Conservation (phyloP, 805 yeast genomes). For the Monosporozyma yasuniensis region DNA sequence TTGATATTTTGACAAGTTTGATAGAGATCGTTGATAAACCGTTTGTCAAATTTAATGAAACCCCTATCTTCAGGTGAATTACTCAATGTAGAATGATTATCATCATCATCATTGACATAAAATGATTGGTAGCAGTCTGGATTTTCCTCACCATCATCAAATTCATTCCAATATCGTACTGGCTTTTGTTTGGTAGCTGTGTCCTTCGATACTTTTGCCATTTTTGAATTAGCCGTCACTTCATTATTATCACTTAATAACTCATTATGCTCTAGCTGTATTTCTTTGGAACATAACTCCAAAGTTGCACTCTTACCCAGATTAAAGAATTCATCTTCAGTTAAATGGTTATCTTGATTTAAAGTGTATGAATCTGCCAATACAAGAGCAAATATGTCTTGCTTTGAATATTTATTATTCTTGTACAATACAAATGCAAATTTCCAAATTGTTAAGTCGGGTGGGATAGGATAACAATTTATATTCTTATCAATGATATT, state of each 20-base stretch:
- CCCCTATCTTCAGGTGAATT: constrained; percentile 13
- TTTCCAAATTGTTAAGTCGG: constrained; percentile 19
- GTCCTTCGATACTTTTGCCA: neutral
- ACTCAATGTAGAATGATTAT: constrained; percentile 2
- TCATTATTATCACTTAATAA: neutral
- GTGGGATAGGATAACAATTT: constrained; percentile 16
- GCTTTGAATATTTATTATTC: constrained; percentile 9
- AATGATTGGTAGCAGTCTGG: constrained; percentile 5
- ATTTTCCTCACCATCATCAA: constrained; percentile 25
- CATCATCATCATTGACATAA: constrained; percentile 8
- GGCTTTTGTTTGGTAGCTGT: neutral
- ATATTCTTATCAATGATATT: constrained; percentile 16
- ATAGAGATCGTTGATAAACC: constrained; percentile 18
- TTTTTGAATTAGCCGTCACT: neutral
- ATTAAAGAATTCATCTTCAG: constrained; percentile 18
- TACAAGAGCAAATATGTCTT: constrained; percentile 10
- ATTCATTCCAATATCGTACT: constrained; percentile 29
- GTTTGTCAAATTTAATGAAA: constrained; percentile 18
- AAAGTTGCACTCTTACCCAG: constrained; percentile 14
- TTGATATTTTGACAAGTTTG: constrained; percentile 13
- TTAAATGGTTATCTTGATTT: constrained; percentile 6
- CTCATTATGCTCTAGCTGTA: neutral
- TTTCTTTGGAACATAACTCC: constrained; percentile 3
- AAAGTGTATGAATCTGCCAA: constrained; percentile 14
- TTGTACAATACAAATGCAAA: constrained; percentile 9